Percentiles rank a stretch among this genome's conserved stretches.
Conservation (phyloP, 2,329 filamentous ascomycete species). For the Arthrobotrys conoides region DNA sequence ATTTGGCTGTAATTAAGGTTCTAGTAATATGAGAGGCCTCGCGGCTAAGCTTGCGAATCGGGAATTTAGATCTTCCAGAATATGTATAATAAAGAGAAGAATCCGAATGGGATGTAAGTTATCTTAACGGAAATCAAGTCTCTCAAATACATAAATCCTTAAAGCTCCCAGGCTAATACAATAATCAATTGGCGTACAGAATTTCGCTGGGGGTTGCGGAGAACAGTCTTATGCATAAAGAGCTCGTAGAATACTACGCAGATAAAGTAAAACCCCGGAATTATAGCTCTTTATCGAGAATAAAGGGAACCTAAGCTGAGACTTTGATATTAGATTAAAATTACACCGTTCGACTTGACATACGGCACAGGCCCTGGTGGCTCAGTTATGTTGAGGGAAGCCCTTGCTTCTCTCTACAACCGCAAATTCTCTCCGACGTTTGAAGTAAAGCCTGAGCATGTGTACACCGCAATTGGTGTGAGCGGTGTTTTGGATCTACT, state of each 20-base stretch:
- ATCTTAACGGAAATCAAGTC: neutral
- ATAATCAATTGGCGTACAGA: constrained; percentile 18
- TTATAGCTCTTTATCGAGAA: neutral
- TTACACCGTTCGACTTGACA: constrained; percentile 44
- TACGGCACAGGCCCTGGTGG: constrained; percentile 61
- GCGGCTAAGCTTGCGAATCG: neutral
- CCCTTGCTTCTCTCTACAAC: constrained; percentile 60
- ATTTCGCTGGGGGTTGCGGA: constrained; percentile 62
- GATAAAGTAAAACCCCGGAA: constrained; percentile 48
- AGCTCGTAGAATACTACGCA: constrained; percentile 56
- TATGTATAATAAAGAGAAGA: constrained; percentile 60
- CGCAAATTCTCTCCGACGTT: constrained; percentile 59
- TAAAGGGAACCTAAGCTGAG: neutral
- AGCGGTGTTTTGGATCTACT: constrained; percentile 55
- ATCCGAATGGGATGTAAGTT: constrained; percentile 62
- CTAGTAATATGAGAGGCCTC: neutral
- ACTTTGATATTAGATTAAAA: constrained; percentile 38
- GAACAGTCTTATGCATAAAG: constrained; percentile 61
- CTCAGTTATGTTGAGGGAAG: constrained; percentile 47
- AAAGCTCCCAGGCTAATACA: neutral
- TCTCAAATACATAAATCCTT: neutral
- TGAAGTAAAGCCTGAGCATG: constrained; percentile 53
- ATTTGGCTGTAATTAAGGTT: neutral
- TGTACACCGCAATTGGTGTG: constrained; percentile 58
- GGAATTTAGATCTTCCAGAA: constrained; percentile 43